phyloP scores from a whole-genome alignment of 2,329 filamentous ascomycete species.

The Alternaria sp. region DNA sequence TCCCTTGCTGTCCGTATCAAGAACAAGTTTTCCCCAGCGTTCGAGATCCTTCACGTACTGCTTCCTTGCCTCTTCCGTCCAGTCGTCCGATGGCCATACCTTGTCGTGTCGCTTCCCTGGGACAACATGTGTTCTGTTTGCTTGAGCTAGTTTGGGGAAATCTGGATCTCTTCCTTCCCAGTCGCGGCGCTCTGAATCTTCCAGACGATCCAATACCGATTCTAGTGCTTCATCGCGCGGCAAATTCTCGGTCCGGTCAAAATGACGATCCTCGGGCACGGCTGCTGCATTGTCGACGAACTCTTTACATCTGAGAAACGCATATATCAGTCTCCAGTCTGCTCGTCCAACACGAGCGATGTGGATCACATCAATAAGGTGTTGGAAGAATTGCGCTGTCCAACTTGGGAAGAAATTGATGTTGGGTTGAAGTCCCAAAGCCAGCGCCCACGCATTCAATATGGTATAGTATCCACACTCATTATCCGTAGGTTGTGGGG shows the following conservation, averaged over 20 bases:
- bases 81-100: background rate
- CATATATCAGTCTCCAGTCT: constrained; percentile 20
- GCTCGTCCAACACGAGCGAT: constrained; percentile 12
- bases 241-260: background rate
- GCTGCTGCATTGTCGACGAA: constrained; percentile 1
- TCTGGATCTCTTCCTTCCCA: background rate
- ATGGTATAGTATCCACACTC: constrained; percentile 24
- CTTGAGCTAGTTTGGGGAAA: background rate
- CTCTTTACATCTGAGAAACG: constrained; percentile 17
- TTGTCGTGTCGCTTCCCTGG: background rate
- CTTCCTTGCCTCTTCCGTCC: background rate
- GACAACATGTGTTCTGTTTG: background rate
- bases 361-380: constrained; percentile 9
- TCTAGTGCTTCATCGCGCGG: background rate
- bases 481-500: constrained; percentile 2
- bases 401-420: constrained; percentile 3
- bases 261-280: background rate
- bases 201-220: background rate
- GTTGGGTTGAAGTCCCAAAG: constrained; percentile 25
- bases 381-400: constrained; percentile 7
- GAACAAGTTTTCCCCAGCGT: background rate
- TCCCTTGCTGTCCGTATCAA: background rate
- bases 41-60: background rate
- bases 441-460: constrained; percentile 28
- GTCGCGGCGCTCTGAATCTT: background rate